Base-by-base conservation (phyloP, 2,329 filamentous ascomycete genomes). In the Ophiostoma quercus region DNA sequence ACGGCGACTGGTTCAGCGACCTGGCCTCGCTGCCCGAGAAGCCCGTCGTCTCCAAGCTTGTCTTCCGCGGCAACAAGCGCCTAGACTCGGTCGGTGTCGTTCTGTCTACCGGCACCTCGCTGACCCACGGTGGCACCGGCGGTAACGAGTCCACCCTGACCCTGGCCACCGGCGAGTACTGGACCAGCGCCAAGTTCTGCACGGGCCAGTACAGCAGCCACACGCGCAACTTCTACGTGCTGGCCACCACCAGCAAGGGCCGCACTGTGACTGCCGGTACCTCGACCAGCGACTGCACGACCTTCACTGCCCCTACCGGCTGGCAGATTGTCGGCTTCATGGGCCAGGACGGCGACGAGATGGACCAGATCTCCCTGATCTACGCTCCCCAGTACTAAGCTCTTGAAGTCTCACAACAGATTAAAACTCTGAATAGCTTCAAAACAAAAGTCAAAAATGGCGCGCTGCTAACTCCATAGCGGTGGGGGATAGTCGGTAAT, bases 1-100 rank as follows among this genome's bases (percentile, higher is more conserved):
- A 82, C 73, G 84, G 84, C 43, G 76, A 72, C 39, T 88, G 83
- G 83, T 88, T 85, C 78, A 87, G 81, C 74, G 86, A 88, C 73
- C 77, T 84, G n/a, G 11, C 39, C 3, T 0, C 73, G 79, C 4
- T 66, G 68, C 76, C 60, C 78, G 79, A 22, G 79, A 78, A 68
- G 66, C 39, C 65, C 37, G 39, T 47, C 12, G 65, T 66, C 5
- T 67, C 69, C 3, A 77, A 76, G 19, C 73, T 86, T 57, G 79
- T 77, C 2, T 82, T 88, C 73, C 76, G 79, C 37, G 85, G 86
- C 51, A 80, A 67, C 2, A 76, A 77, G 9, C 81, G 86, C 1
- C 75, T 88, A 2, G 85, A 88, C 74, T 77, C 79, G 8, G 81
- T 88, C 6, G 80, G 78, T 0, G 57, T 87, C 9, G 80, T 78